These are phyloP conservation scores for Lonicera japonica DNA, from an alignment of 129 eudicot species.

Conservation along the genomic window DNA sequence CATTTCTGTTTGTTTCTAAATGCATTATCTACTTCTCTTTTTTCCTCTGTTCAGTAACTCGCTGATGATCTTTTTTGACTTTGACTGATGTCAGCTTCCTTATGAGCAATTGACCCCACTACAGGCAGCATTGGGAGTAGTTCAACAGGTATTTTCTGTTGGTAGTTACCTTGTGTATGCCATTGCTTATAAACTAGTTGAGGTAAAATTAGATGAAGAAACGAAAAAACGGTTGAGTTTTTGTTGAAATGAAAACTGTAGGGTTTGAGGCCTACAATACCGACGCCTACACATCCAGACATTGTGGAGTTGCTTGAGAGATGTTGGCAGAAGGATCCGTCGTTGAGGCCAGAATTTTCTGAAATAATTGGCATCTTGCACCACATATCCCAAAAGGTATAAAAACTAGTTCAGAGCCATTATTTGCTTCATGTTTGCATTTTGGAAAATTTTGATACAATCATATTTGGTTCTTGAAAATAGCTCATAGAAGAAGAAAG, in stretches of 20 bases:
- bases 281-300: constrained; percentile 37
- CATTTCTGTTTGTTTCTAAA: not conserved
- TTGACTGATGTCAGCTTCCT: constrained; percentile 41
- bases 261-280: constrained; percentile 53
- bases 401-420: not conserved
- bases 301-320: constrained; percentile 36
- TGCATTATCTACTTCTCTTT: no score
- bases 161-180: not conserved
- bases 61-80: constrained; percentile 4
- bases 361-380: constrained; percentile 42
- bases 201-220: no score
- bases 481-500: constrained; percentile 54
- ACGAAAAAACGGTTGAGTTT: not conserved
- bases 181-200: not conserved
- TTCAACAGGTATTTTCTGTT: constrained; percentile 40
- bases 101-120: constrained; percentile 51
- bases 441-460: constrained; percentile 1
- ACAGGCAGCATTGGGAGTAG: constrained; percentile 61
- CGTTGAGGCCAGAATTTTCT: constrained; percentile 53
- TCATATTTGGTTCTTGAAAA: not conserved
- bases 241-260: constrained; percentile 15
- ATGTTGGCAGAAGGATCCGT: constrained; percentile 57
- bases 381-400: constrained; percentile 47
- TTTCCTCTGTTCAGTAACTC: no score
- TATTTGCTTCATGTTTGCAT: not conserved